Percentiles rank a stretch among this genome's conserved stretches.
Evolutionary conservation across 2,329 filamentous ascomycete species (phyloP).

Genomic region (Pochonia chlamydosporia): DNA sequence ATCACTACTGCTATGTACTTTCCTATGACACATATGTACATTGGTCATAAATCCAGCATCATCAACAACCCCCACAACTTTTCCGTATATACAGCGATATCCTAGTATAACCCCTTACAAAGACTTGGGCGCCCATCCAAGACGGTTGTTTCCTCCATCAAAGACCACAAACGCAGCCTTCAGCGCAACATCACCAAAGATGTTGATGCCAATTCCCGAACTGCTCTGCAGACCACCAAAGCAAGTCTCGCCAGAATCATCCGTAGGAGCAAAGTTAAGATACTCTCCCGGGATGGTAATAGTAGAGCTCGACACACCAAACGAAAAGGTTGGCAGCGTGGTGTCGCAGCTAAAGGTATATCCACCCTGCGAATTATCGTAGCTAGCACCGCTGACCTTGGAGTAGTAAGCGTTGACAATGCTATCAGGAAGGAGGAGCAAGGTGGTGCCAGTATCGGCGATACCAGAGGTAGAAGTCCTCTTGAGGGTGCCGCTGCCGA

Average conservation of each 20-base stretch:
- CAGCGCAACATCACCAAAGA: slow-evolving; percentile 57
- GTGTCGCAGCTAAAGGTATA: slow-evolving; percentile 38
- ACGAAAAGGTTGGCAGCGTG: slow-evolving; percentile 39
- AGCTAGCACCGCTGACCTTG: slow-evolving; percentile 28
- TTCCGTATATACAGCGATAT: too few relatives aligned
- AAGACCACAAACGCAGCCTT: slow-evolving; percentile 55
- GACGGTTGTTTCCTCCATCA: slow-evolving; percentile 45
- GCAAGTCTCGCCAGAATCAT: slow-evolving; percentile 40
- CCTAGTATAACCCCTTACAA: neutral
- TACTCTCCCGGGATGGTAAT: slow-evolving; percentile 47
- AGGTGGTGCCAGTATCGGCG: slow-evolving; percentile 56
- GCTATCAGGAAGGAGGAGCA: slow-evolving; percentile 51
- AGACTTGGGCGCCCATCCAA: slow-evolving; percentile 30
- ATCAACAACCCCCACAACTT: too few relatives aligned
- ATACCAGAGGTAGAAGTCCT: slow-evolving; percentile 40
- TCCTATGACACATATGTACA: too few relatives aligned
- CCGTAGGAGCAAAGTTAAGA: slow-evolving; percentile 46
- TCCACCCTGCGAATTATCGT: slow-evolving; percentile 33
- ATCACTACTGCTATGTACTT: too few relatives aligned
- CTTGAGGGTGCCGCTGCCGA: slow-evolving; percentile 12
- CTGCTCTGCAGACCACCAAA: slow-evolving; percentile 63
- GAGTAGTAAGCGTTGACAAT: slow-evolving; percentile 46
- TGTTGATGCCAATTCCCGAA: slow-evolving; percentile 38
- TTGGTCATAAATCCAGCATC: too few relatives aligned
- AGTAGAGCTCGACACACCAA: slow-evolving; percentile 52